A percentile compares a stretch with the other conserved stretches of the same genome.
phyloP scores from a whole-genome alignment of 139 green algal species.

The Raphidocelis subcapitata region DNA sequence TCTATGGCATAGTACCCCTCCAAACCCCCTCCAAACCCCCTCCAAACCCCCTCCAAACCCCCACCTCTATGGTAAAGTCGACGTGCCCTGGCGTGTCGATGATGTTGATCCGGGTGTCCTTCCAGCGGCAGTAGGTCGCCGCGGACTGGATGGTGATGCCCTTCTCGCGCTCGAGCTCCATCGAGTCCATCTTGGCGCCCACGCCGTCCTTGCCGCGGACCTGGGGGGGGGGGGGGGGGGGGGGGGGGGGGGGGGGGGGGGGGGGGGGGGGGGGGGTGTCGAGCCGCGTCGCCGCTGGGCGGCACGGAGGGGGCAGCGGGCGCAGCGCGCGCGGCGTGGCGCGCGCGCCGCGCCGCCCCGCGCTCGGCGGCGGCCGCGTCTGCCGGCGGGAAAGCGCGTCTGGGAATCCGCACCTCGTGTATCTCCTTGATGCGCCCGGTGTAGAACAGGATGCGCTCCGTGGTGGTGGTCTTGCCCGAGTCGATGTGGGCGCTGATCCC shows the following conservation, averaged over 20 bases:
- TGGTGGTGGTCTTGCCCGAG: slow-evolving; percentile 97
- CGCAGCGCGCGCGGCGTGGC: too few relatives aligned
- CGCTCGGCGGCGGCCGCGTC: too few relatives aligned
- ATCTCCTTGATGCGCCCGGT: slow-evolving; percentile 96
- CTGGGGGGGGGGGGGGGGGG: slow-evolving; percentile 32
- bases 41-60: too few relatives aligned
- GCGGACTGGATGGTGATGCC: slow-evolving; percentile 99
- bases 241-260: too few relatives aligned
- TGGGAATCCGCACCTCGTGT: slow-evolving; percentile 80
- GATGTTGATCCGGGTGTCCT: slow-evolving; percentile 97
- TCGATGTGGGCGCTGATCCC: slow-evolving; percentile 99
- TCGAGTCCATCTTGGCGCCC: slow-evolving; percentile 98
- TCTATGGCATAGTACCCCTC: too few relatives aligned
- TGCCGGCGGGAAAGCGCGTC: neutral
- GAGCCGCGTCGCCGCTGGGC: too few relatives aligned
- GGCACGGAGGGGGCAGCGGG: too few relatives aligned
- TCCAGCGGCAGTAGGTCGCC: slow-evolving; percentile 92
- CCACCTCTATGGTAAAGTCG: slow-evolving; percentile 98
- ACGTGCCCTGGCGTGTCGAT: slow-evolving; percentile 98
- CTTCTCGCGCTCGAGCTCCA: slow-evolving; percentile 99
- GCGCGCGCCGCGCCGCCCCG: too few relatives aligned
- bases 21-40: too few relatives aligned
- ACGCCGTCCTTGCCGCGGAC: slow-evolving; percentile 97
- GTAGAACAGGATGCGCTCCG: slow-evolving; percentile 98
- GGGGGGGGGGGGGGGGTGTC: too few relatives aligned